Percentiles rank a stretch among this genome's conserved stretches.
phyloP scores from a whole-genome alignment of 139 green algal genomes.

The Tetradesmus lagerheimii region DNA sequence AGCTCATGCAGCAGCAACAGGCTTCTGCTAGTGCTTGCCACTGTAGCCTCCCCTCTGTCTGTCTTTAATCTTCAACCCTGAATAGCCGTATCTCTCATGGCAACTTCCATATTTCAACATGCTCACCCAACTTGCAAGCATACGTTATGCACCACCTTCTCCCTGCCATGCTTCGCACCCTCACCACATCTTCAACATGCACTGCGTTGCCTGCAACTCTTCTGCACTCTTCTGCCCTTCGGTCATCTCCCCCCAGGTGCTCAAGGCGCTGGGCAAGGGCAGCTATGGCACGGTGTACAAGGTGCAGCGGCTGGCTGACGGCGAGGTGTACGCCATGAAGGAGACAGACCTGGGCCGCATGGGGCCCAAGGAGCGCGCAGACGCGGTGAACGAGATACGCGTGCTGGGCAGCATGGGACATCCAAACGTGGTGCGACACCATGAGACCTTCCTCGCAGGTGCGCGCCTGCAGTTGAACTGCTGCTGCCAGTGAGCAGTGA shows the following conservation, averaged over 20 bases:
- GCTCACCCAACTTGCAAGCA: too few species aligned
- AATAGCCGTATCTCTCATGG: too few species aligned
- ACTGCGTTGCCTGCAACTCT: too few species aligned
- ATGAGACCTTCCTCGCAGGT: constrained; percentile 72
- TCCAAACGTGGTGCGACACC: constrained; percentile 59
- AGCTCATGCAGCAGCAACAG: background rate
- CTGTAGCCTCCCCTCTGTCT: background rate
- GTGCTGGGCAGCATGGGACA: constrained; percentile 65
- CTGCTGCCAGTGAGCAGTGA: constrained; percentile 71
- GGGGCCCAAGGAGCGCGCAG: constrained; percentile 57
- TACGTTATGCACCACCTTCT: too few species aligned
- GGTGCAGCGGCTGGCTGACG: constrained; percentile 58
- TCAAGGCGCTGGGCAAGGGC: constrained; percentile 73
- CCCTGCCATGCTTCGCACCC: too few species aligned
- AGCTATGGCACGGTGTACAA: constrained; percentile 72
- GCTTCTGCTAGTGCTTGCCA: too few species aligned
- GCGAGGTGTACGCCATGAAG: constrained; percentile 72
- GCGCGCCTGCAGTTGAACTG: too few species aligned
- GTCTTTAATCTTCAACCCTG: background rate
- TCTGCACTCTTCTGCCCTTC: too few species aligned
- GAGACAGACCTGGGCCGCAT: constrained; percentile 73
- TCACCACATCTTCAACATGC: too few species aligned
- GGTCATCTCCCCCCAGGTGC: constrained; percentile 60
- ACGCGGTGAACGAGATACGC: constrained; percentile 79
- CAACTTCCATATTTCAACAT: too few species aligned